Base-by-base conservation (phyloP, 78 protist species). In the Cyanophora paradoxa region DNA sequence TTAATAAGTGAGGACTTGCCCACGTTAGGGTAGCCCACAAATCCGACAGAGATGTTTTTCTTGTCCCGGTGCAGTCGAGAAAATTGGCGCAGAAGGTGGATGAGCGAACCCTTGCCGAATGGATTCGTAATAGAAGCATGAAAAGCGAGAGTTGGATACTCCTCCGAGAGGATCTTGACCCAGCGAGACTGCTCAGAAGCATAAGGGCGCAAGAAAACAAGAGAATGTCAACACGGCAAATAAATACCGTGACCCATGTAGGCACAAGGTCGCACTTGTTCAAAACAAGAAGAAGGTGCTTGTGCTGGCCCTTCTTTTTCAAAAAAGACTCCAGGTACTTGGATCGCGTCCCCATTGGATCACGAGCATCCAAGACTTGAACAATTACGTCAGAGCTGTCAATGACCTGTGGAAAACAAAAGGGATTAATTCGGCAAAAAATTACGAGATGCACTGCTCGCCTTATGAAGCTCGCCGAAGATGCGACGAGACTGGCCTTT, bases 201-300 rank as follows among this genome's bases (percentile, higher is more conserved):
- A 72, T 13, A 33, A 14, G 65, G 8, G 22, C 61, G 44, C 11
- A 13, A 33, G 17, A 67, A 24, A 5, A 74, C 3, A 16, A 31
- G 42, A 24, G 39, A 59, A 3, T 36, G 2, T 3, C 26, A 13
- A 64, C 41, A 34, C 30, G 24, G 48, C 31, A n/a, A n/a, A n/a
- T n/a, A n/a, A n/a, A 16, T 22, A 81, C 82, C 30, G 98, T 95
- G 17, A 78, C 93, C 96, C 96, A 91, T 5, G 95, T 85, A 22
- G 99, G 99, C 7, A 97, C 95, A 13, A 97, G 82, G 72, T 97
- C 99, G 68, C 95, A 92, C 85, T 98, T 98, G 95, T 98, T 98
- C 42, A 98, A 81, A n/a, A 98, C 71, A 31, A 98, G 82, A 22
- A 98, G 76, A n/a, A 98, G 68, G 73, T 98, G 99, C 80, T 96